These are phyloP conservation scores for Yamadazyma atlantica DNA, from an alignment of 1,139 yeast genomes.

Conservation along the genomic window DNA sequence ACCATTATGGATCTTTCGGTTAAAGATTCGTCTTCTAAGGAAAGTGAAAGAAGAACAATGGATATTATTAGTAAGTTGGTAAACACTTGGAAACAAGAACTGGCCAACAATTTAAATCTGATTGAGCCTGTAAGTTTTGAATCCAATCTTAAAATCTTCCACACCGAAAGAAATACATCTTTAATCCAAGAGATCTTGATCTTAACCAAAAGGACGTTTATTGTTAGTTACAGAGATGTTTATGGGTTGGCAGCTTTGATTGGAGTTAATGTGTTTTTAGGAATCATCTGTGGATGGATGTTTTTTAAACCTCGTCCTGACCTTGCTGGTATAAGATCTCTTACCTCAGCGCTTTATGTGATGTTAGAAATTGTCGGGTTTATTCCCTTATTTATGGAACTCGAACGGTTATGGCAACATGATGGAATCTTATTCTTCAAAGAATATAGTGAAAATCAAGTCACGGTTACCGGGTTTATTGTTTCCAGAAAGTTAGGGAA, in stretches of 20 bases:
- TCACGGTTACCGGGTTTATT: conserved; percentile 66
- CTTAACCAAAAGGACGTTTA: conserved; percentile 54
- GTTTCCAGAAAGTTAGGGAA: conserved; percentile 68
- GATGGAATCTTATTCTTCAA: conserved; percentile 73
- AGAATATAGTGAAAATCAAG: conserved; percentile 71
- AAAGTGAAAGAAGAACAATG: conserved; percentile 41
- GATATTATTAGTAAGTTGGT: conserved; percentile 48
- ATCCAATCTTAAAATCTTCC: conserved; percentile 25
- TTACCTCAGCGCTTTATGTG: conserved; percentile 63
- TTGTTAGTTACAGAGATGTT: conserved; percentile 59
- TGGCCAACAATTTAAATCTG: conserved; percentile 1
- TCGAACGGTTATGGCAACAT: conserved; percentile 65
- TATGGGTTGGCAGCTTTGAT: conserved; percentile 54
- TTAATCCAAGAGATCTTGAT: conserved; percentile 49
- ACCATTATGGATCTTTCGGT: conserved; percentile 69
- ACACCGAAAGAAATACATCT: conserved; percentile 28
- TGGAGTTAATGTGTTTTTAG: conserved; percentile 57
- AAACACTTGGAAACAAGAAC: conserved; percentile 44
- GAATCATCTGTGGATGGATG: conserved; percentile 71
- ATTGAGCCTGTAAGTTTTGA: conserved; percentile 19
- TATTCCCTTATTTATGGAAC: conserved; percentile 66
- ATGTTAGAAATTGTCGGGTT: conserved; percentile 69
- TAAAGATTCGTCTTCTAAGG: conserved; percentile 53
- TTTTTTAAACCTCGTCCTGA: conserved; percentile 65
- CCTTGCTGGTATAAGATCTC: conserved; percentile 66